Percentiles rank a stretch among this genome's conserved stretches.
These are phyloP conservation scores for Candida insectalens DNA, from an alignment of 805 yeast genomes.

Conservation along the genomic window DNA sequence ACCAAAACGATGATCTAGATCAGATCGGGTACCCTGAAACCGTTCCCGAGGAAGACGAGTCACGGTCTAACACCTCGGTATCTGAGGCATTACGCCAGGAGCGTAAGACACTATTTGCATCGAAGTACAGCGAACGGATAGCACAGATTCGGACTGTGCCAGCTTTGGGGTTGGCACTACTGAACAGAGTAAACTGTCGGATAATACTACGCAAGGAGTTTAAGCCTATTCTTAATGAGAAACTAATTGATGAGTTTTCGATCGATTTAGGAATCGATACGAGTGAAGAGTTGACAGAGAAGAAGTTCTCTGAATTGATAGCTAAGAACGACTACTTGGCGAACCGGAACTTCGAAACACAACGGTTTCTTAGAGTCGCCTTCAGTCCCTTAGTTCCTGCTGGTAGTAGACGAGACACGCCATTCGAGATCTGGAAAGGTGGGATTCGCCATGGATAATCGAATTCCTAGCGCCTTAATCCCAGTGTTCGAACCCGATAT, in stretches of 20 bases:
- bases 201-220: conserved; percentile 34
- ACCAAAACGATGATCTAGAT: conserved; percentile 6
- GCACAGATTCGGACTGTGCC: conserved; percentile 31
- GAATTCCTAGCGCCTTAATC: background rate
- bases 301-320: conserved; percentile 14
- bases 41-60: conserved; percentile 11
- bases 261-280: conserved; percentile 24
- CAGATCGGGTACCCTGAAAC: conserved; percentile 4
- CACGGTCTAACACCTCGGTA: conserved; percentile 10
- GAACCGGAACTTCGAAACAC: conserved; percentile 23
- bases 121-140: conserved; percentile 22
- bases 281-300: conserved; percentile 1
- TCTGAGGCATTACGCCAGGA: conserved; percentile 17
- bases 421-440: conserved; percentile 29
- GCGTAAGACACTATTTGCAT: conserved; percentile 20
- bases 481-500: conserved; percentile 27
- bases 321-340: conserved; percentile 21
- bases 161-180: conserved; percentile 48
- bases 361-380: conserved; percentile 19
- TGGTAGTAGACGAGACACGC: conserved; percentile 9
- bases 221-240: conserved; percentile 28
- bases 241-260: conserved; percentile 24
- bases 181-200: conserved; percentile 39
- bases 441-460: conserved; percentile 19
- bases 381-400: conserved; percentile 19